Evolutionary conservation across 176 grass and related monocot species (phyloP).

Genomic region (Eragrostis nindensis): DNA sequence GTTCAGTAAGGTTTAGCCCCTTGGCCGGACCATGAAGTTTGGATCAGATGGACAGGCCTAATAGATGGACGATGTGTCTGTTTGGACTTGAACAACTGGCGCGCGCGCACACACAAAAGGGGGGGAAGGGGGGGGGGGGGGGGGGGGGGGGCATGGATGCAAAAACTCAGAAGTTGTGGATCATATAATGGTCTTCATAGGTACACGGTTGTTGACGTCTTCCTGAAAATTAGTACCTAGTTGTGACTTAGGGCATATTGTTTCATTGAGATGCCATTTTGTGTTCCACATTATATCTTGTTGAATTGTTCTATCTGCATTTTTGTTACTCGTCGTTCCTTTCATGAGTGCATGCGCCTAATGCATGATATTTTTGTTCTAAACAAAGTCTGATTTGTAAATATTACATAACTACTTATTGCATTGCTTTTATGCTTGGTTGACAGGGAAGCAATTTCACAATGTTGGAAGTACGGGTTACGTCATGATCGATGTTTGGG

Average conservation of each 20-base stretch:
- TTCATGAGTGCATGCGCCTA: not conserved
- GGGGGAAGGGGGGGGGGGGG: too few species aligned
- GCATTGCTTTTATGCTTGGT: slow-evolving; percentile 5
- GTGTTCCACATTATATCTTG: not conserved
- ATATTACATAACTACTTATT: not conserved
- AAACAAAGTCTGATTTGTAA: not conserved
- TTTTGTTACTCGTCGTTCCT: not conserved
- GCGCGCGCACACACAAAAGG: too few species aligned
- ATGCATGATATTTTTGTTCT: not conserved
- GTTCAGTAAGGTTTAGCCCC: too few species aligned
- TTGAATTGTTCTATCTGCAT: not conserved
- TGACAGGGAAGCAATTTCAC: slow-evolving; percentile 50
- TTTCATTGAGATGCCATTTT: too few species aligned
- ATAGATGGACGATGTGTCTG: not conserved
- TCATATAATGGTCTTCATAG: not conserved
- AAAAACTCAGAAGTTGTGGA: not conserved
- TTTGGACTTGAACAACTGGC: too few species aligned
- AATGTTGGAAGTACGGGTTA: slow-evolving; percentile 55
- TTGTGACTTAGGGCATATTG: not conserved
- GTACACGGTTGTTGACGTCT: not conserved
- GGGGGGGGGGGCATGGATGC: too few species aligned
- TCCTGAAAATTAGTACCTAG: not conserved
- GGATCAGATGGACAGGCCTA: not conserved
- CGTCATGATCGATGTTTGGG: slow-evolving; percentile 42
- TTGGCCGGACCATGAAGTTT: not conserved